Evolutionary conservation across 2,329 filamentous ascomycete genomes (phyloP).

Genomic region (Parastagonospora avenae): DNA sequence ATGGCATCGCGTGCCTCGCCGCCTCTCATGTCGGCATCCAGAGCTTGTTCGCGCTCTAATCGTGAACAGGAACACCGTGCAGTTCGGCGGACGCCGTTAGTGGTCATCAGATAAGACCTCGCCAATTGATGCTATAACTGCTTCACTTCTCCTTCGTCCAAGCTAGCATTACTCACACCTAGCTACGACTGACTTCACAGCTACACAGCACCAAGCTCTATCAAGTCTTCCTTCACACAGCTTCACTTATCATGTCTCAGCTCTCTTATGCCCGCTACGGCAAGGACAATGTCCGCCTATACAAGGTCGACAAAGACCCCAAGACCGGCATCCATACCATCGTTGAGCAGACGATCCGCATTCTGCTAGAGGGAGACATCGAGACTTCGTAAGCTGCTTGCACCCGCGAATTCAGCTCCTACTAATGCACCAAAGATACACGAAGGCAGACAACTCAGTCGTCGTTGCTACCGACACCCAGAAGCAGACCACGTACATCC

Average conservation of each 20-base stretch:
- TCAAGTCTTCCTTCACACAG: neutral
- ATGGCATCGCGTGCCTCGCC: slow-evolving; percentile 27
- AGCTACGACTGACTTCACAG: slow-evolving; percentile 10
- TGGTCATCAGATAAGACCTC: slow-evolving; percentile 37
- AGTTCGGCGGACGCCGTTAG: slow-evolving; percentile 41
- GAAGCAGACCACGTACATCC: slow-evolving; percentile 91
- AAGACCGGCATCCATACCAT: slow-evolving; percentile 80
- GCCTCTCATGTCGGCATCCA: slow-evolving; percentile 25
- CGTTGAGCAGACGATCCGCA: slow-evolving; percentile 93
- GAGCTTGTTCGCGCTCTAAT: slow-evolving; percentile 30
- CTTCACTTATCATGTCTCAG: slow-evolving; percentile 48
- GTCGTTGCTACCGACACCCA: slow-evolving; percentile 97
- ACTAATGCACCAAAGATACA: slow-evolving; percentile 68
- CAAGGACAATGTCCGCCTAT: slow-evolving; percentile 98
- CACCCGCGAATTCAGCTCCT: slow-evolving; percentile 3
- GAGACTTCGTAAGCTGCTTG: slow-evolving; percentile 68
- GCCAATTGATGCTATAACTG: slow-evolving; percentile 36
- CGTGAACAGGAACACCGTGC: slow-evolving; percentile 30
- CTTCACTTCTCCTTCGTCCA: slow-evolving; percentile 20
- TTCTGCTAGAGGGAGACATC: slow-evolving; percentile 90
- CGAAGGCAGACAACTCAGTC: slow-evolving; percentile 88
- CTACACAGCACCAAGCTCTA: no score
- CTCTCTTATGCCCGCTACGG: slow-evolving; percentile 72
- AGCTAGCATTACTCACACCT: slow-evolving; percentile 14
- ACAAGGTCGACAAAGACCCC: slow-evolving; percentile 86